These are phyloP conservation scores for Cladosporium sp. DNA, from an alignment of 2,329 filamentous ascomycete genomes.

Conservation along the genomic window DNA sequence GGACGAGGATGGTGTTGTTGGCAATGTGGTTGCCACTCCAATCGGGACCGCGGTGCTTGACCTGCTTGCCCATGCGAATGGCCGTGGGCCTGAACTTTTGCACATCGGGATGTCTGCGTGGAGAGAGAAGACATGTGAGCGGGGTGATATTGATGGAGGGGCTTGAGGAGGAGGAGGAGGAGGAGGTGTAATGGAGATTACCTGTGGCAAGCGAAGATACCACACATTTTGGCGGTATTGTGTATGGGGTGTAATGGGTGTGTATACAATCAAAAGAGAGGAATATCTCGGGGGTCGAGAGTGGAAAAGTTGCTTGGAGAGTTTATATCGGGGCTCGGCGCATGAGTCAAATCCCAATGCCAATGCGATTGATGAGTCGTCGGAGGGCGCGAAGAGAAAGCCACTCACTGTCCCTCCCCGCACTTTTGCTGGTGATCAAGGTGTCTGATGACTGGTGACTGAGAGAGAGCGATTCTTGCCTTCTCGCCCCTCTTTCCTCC, in stretches of 20 bases:
- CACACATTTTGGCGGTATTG: constrained; percentile 68
- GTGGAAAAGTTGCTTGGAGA: not conserved
- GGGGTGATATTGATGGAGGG: not conserved
- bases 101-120: constrained; percentile 75
- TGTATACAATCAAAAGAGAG: not conserved
- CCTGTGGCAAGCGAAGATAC: constrained; percentile 94
- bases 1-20: constrained; percentile 93
- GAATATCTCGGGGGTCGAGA: not conserved
- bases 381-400: too few relatives aligned
- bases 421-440: too few relatives aligned
- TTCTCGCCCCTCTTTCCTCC: too few relatives aligned
- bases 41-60: constrained; percentile 95
- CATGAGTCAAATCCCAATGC: constrained; percentile 1
- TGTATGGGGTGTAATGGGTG: not conserved
- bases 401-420: too few relatives aligned
- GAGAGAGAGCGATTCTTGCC: too few relatives aligned
- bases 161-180: too few relatives aligned
- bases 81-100: constrained; percentile 95
- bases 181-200: too few relatives aligned
- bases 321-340: not conserved
- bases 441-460: too few relatives aligned
- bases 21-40: constrained; percentile 88
- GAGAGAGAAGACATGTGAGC: constrained; percentile 17
- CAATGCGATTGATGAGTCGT: too few relatives aligned
- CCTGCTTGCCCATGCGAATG: constrained; percentile 89